Evolutionary conservation across 192 early-diverging fungal genomes (phyloP).

Genomic region (Linnemannia zychae): DNA sequence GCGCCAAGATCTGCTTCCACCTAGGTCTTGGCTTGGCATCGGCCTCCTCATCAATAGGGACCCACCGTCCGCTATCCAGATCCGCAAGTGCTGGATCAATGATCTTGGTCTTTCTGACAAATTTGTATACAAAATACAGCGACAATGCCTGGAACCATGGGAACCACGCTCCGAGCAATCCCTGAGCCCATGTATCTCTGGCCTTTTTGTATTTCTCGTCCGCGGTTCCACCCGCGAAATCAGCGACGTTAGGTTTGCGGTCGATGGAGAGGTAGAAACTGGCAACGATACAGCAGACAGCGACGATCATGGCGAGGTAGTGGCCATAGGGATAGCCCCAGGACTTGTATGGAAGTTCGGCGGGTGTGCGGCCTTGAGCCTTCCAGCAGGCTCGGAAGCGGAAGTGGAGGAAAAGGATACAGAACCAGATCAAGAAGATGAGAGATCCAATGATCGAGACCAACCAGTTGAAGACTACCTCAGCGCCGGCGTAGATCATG

Average conservation of each 20-base stretch:
- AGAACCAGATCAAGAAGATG: slow-evolving; percentile 86
- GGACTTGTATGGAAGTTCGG: slow-evolving; percentile 79
- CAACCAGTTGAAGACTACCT: slow-evolving; percentile 74
- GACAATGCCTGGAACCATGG: slow-evolving; percentile 71
- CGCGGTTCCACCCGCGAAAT: slow-evolving; percentile 67
- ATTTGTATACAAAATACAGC: slow-evolving; percentile 76
- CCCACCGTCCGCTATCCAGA: slow-evolving; percentile 62
- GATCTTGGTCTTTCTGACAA: slow-evolving; percentile 71
- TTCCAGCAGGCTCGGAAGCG: slow-evolving; percentile 85
- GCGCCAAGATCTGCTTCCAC: slow-evolving; percentile 22
- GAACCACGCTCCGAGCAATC: slow-evolving; percentile 73
- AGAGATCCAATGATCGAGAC: slow-evolving; percentile 78
- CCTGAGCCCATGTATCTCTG: slow-evolving; percentile 58
- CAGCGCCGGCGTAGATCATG: slow-evolving; percentile 68
- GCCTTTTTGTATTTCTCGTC: slow-evolving; percentile 56
- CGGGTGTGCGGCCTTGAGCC: slow-evolving; percentile 72
- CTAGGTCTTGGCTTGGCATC: slow-evolving; percentile 18
- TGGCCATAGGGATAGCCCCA: slow-evolving; percentile 82
- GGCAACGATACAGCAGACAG: slow-evolving; percentile 65
- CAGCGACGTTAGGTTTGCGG: slow-evolving; percentile 46
- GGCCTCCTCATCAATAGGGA: slow-evolving; percentile 10
- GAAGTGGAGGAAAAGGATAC: slow-evolving; percentile 84
- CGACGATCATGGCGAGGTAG: slow-evolving; percentile 73
- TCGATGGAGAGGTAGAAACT: slow-evolving; percentile 69
- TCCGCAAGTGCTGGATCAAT: slow-evolving; percentile 73